These are phyloP conservation scores for Cornus kousa DNA, from an alignment of 148 eudicot genomes.

Conservation along the genomic window DNA sequence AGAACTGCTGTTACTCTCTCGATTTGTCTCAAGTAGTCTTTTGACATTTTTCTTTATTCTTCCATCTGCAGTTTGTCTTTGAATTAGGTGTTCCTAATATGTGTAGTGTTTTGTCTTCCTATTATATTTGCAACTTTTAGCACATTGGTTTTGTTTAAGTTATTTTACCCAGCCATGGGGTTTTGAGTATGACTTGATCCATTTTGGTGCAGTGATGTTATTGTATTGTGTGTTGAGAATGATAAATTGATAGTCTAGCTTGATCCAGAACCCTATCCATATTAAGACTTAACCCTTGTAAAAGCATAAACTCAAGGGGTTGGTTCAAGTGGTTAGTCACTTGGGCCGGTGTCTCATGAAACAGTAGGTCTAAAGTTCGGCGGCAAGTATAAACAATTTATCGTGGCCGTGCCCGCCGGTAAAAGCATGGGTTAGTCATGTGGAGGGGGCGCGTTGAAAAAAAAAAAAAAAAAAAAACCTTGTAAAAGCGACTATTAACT, in stretches of 20 bases:
- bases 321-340: too few relatives aligned
- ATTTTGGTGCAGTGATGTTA: not conserved
- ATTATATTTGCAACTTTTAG: constrained; percentile 3
- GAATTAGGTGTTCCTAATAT: not conserved
- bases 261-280: not conserved
- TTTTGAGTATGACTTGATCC: not conserved
- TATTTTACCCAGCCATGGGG: not conserved
- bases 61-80: constrained; percentile 2
- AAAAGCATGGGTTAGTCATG: too few relatives aligned
- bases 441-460: too few relatives aligned
- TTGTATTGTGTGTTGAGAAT: not conserved
- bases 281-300: too few relatives aligned
- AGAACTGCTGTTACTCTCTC: not conserved
- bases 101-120: not conserved
- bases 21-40: not conserved
- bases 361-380: too few relatives aligned
- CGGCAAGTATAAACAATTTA: too few relatives aligned
- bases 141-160: not conserved
- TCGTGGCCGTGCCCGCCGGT: too few relatives aligned
- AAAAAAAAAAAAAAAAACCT: too few relatives aligned
- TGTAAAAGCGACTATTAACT: too few relatives aligned
- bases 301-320: too few relatives aligned
- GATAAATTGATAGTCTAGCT: not conserved
- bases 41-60: constrained; percentile 1
- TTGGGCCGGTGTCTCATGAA: too few relatives aligned